Evolutionary conservation across 257 asterid species (phyloP).

Genomic region (Salvia hispanica): DNA sequence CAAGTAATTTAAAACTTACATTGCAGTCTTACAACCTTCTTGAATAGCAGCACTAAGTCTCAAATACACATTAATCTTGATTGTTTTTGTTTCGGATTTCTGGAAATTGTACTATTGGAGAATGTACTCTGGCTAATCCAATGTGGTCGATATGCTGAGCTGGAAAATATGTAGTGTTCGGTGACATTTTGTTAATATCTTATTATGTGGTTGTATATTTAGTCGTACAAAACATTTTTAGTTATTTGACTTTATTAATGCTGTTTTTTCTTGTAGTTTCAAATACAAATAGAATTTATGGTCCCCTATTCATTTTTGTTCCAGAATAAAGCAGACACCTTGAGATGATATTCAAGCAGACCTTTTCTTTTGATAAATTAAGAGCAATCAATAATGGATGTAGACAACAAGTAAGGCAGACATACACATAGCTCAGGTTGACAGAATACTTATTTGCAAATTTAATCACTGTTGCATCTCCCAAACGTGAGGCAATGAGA

Average conservation of each 20-base stretch:
- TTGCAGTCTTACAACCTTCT: conserved; percentile 5
- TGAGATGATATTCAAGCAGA: no score
- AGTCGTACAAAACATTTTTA: not conserved
- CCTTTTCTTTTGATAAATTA: no score
- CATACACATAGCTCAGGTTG: no score
- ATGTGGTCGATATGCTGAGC: not conserved
- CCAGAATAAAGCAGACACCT: not conserved
- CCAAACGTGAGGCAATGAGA: no score
- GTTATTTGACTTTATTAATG: not conserved
- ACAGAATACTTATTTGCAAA: no score
- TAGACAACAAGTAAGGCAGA: no score
- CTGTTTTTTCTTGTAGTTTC: not conserved
- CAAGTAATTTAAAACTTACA: conserved; percentile 33
- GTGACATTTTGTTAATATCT: no score
- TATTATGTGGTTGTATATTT: conserved; percentile 10
- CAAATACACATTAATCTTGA: not conserved
- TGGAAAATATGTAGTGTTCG: no score
- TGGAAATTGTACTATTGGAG: not conserved
- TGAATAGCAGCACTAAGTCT: conserved; percentile 7
- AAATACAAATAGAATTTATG: not conserved
- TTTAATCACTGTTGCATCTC: no score
- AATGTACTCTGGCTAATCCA: not conserved
- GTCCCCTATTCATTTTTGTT: not conserved
- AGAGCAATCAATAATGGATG: no score
- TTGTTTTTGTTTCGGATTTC: not conserved